Percentiles rank a stretch among this genome's conserved stretches.
Evolutionary conservation across 2,329 filamentous ascomycete species (phyloP).

Genomic region (Alternaria gaisen): DNA sequence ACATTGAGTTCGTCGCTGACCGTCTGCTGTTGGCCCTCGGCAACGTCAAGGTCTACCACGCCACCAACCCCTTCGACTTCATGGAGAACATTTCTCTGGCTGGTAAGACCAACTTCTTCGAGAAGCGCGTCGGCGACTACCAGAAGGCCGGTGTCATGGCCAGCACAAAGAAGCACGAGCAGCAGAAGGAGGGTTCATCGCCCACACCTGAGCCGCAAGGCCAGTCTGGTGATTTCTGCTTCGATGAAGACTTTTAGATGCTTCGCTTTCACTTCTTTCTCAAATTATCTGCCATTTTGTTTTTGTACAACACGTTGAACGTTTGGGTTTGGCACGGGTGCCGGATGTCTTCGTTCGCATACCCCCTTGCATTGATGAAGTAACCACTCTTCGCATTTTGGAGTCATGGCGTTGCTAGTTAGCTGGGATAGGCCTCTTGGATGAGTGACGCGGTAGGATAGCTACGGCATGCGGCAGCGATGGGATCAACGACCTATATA

Average conservation of each 20-base stretch:
- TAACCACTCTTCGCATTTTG: slow-evolving; percentile 36
- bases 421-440: slow-evolving; percentile 11
- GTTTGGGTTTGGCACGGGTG: slow-evolving; percentile 26
- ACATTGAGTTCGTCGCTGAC: slow-evolving; percentile 99
- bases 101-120: slow-evolving; percentile 99
- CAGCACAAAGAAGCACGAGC: slow-evolving; percentile 78
- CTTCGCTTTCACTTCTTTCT: slow-evolving; percentile 23
- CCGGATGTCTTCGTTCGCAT: slow-evolving; percentile 37
- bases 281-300: slow-evolving; percentile 31
- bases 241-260: slow-evolving; percentile 95
- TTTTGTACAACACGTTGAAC: slow-evolving; percentile 36
- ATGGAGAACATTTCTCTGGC: slow-evolving; percentile 99
- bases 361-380: slow-evolving; percentile 46
- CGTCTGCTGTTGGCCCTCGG: slow-evolving; percentile 91
- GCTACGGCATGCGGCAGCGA: slow-evolving; percentile 18
- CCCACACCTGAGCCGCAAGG: slow-evolving; percentile 55
- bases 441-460: slow-evolving; percentile 23
- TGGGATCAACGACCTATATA: slow-evolving; percentile 21
- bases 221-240: slow-evolving; percentile 78
- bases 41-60: slow-evolving; percentile 92
- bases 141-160: slow-evolving; percentile 99
- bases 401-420: slow-evolving; percentile 24
- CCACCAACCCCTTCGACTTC: slow-evolving; percentile 97
- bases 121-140: slow-evolving; percentile 99
- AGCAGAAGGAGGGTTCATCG: slow-evolving; percentile 56